These are phyloP conservation scores for Fusarium gaditjirri DNA, from an alignment of 2,329 filamentous ascomycete species.

Conservation along the genomic window DNA sequence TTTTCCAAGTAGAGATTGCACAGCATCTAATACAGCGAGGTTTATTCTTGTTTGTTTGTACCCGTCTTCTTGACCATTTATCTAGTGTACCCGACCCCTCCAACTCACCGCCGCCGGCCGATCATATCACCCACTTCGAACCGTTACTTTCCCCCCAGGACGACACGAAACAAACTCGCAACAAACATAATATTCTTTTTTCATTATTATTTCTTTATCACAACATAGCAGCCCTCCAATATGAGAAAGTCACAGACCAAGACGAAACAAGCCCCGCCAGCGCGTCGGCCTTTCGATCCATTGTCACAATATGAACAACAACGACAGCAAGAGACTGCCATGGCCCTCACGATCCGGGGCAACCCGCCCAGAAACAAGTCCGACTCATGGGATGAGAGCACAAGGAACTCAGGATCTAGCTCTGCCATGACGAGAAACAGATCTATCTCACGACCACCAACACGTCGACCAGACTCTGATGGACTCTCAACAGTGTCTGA, in stretches of 20 bases:
- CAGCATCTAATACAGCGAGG: slow-evolving; percentile 15
- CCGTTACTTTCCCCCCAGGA: slow-evolving; percentile 1
- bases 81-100: slow-evolving; percentile 29
- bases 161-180: slow-evolving; percentile 15
- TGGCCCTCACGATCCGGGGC: slow-evolving; percentile 43
- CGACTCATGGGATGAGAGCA: slow-evolving; percentile 30
- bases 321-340: slow-evolving; percentile 36
- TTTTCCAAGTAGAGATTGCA: slow-evolving; percentile 13
- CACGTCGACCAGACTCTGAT: slow-evolving; percentile 34
- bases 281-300: slow-evolving; percentile 30
- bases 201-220: neutral
- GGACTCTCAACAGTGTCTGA: slow-evolving; percentile 43
- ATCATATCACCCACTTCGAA: slow-evolving; percentile 21
- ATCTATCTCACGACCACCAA: slow-evolving; percentile 36
- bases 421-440: slow-evolving; percentile 31
- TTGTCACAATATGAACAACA: slow-evolving; percentile 37
- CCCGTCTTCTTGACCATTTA: slow-evolving; percentile 16
- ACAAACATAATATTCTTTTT: slow-evolving; percentile 12
- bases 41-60: slow-evolving; percentile 7
- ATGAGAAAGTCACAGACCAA: slow-evolving; percentile 38
- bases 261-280: slow-evolving; percentile 16
- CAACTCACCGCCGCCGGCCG: slow-evolving; percentile 26
- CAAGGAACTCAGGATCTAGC: slow-evolving; percentile 21
- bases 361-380: slow-evolving; percentile 38
- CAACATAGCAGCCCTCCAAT: slow-evolving; percentile 3